These are phyloP conservation scores for Leccinellum luteum DNA, from an alignment of 768 basidiomycete genomes.

Conservation along the genomic window DNA sequence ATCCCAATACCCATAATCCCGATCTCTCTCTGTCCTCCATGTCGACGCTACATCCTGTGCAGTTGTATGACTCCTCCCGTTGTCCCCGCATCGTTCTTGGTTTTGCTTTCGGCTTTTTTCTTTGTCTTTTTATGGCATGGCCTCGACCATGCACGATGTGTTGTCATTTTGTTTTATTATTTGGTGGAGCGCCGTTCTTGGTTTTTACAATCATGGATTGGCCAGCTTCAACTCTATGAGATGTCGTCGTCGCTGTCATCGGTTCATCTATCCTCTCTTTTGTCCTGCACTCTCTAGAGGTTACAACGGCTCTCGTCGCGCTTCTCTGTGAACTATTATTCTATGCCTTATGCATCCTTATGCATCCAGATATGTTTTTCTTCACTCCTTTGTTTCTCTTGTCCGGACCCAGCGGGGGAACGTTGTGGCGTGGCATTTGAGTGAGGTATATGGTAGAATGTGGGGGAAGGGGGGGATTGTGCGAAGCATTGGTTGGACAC, in stretches of 20 bases:
- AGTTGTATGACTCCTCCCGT: conserved; percentile 15
- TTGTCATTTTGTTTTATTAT: conserved; percentile 14
- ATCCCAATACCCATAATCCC: conserved; percentile 19
- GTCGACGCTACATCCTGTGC: conserved; percentile 18
- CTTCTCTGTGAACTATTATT: not conserved
- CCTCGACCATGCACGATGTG: conserved; percentile 8
- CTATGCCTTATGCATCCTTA: not conserved
- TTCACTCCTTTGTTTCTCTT: not conserved
- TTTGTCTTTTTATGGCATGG: conserved; percentile 6
- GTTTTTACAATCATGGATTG: conserved; percentile 1
- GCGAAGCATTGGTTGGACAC: not conserved
- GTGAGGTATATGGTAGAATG: too few relatives aligned
- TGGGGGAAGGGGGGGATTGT: not conserved
- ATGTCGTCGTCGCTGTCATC: conserved; percentile 5
- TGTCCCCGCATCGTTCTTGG: conserved; percentile 19
- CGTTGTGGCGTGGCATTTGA: too few relatives aligned
- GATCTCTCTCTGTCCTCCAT: not conserved
- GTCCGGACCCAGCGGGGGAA: not conserved
- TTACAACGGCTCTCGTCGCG: not conserved
- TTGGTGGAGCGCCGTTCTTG: conserved; percentile 10
- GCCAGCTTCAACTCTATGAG: not conserved
- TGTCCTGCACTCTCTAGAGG: not conserved
- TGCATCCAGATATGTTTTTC: not conserved
- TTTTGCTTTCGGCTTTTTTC: conserved; percentile 21
- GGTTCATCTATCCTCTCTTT: conserved; percentile 5